These are phyloP conservation scores for Pelargonium citronellum DNA, from an alignment of 441 rosid species.

Conservation along the genomic window DNA sequence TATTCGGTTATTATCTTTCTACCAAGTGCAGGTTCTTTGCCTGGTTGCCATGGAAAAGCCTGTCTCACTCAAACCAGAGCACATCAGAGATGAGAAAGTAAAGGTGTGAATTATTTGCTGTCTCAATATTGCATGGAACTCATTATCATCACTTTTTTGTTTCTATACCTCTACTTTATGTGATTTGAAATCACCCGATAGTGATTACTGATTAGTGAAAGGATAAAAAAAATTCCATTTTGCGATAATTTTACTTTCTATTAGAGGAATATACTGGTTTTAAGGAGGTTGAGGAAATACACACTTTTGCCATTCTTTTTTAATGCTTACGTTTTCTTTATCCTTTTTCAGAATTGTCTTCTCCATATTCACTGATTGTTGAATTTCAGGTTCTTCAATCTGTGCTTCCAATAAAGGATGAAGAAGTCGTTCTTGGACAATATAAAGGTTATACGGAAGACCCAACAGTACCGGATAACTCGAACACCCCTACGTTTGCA, in stretches of 20 bases:
- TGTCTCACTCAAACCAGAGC: conserved; percentile 87
- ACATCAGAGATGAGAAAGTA: conserved; percentile 97
- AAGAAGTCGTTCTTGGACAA: conserved; percentile 94
- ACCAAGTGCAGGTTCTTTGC: conserved; percentile 64
- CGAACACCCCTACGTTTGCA: conserved; percentile 97
- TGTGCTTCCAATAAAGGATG: conserved; percentile 77
- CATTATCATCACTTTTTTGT: not conserved
- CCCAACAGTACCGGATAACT: conserved; percentile 79
- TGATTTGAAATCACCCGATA: not conserved
- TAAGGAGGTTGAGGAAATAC: not conserved
- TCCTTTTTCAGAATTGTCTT: not conserved
- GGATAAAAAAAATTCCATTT: not conserved
- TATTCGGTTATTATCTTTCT: conserved; percentile 12
- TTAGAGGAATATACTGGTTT: not conserved
- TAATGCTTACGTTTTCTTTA: not conserved
- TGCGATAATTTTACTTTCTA: too few species aligned
- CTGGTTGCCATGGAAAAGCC: conserved; percentile 99
- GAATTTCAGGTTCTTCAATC: conserved; percentile 81
- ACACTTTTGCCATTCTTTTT: not conserved
- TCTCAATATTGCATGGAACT: conserved; percentile 11
- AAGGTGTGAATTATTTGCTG: conserved; percentile 44
- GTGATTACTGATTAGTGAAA: not conserved
- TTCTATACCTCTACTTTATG: not conserved
- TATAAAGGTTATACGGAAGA: conserved; percentile 87
- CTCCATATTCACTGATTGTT: conserved; percentile 21